Base-by-base conservation (phyloP, 1,139 yeast species). In the Suzukiozyma palmioleophila region DNA sequence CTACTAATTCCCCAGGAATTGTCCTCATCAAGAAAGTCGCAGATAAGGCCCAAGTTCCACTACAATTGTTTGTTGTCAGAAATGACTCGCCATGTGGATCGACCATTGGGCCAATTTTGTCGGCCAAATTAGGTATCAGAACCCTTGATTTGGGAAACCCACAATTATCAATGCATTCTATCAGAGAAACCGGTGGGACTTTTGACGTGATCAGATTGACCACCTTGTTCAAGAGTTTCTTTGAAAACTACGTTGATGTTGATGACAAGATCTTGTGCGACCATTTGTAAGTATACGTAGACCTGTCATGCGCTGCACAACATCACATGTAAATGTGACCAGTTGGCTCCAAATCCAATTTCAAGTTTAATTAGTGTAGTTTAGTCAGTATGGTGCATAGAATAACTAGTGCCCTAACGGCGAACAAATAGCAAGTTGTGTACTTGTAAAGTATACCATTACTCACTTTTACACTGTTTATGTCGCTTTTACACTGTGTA, bases 81-180 rank as follows among this genome's bases (percentile, higher is more conserved):
- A 92, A 92, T 57, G 96, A 86, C 53, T 81, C 95, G 1, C 87
- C 97, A 3, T 92, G 97, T 64, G 98, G 98, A 1, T 84, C 96
- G 2, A 92, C 98, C 2, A 92, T 92, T 54, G 98, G 98, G 1
- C 97, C 98, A 18, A 84, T 89, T 59, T 68, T 92, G 45, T 83
- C 96, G 26, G 84, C 96, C 3, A 85, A 85, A 52, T 73, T 92
- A 36, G 98, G 98, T 38, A 75, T 92, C 36, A 76, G 95, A 57
- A 88, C 97, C 3, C 65, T 92, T 44, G 98, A 92, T 61, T 67
- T 92, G 43, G 98, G 98, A 40, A 89, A 88, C 57, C 96, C 97
- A 2, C 95, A 90, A 58, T 69, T 92, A 52, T 83, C 95, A 40
- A 92, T 92, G 98, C 98, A 92, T 57, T 85, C 96, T 2, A 84